A percentile compares a stretch with the other conserved stretches of the same genome.
These are phyloP conservation scores for Plasmodium reichenowi DNA, from an alignment of 169 alveolate species.

Conservation along the genomic window DNA sequence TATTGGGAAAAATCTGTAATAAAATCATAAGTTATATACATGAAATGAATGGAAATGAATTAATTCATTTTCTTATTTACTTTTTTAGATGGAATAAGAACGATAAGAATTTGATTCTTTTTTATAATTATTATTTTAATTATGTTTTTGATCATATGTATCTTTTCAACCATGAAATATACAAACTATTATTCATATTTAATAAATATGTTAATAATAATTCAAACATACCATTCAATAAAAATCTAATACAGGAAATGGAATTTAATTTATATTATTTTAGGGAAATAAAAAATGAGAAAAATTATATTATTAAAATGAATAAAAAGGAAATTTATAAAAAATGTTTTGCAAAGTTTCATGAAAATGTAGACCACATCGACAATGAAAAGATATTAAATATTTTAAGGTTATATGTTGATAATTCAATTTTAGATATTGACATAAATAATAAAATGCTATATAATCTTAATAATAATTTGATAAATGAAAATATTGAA, in stretches of 20 bases:
- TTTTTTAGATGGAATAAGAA: conserved; percentile 69
- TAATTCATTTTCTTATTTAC: conserved; percentile 58
- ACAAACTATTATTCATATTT: conserved; percentile 54
- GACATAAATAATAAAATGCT: conserved; percentile 35
- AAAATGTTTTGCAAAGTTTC: conserved; percentile 30
- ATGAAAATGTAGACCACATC: conserved; percentile 44
- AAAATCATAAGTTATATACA: conserved; percentile 42
- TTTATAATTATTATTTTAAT: conserved; percentile 62
- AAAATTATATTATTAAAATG: conserved; percentile 53
- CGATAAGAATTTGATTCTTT: conserved; percentile 45
- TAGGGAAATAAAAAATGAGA: conserved; percentile 35
- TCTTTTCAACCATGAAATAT: conserved; percentile 51
- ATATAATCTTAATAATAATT: conserved; percentile 55
- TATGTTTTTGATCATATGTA: conserved; percentile 56
- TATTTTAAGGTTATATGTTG: conserved; percentile 64
- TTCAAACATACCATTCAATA: conserved; percentile 20
- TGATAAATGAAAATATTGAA: conserved; percentile 37
- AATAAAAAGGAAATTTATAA: conserved; percentile 61
- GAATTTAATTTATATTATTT: conserved; percentile 16
- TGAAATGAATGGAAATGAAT: conserved; percentile 69
- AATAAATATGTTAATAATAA: conserved; percentile 49
- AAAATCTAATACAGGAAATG: conserved; percentile 7
- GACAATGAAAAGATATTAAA: conserved; percentile 46
- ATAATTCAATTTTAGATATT: conserved; percentile 44
- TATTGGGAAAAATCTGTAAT: conserved; percentile 65